Evolutionary conservation across 1,139 yeast species (phyloP), one percentile per base, ranked within the genome.

Genomic region (Yamadazyma sp.): DNA sequence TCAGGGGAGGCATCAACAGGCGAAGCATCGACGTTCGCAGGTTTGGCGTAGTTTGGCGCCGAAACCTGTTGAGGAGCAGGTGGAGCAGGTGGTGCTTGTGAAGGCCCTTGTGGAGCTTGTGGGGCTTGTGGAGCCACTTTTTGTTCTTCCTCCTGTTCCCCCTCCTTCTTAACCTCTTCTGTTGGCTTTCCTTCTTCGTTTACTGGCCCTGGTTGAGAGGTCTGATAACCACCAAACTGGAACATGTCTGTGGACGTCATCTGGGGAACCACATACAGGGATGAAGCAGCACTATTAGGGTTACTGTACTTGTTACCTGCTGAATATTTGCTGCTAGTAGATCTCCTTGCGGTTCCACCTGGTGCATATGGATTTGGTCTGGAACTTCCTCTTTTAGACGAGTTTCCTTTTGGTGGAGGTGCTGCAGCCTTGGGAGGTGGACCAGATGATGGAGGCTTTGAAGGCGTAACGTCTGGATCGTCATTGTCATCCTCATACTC

Each of bases 281-380:
- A 30, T 17, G 20, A 10, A 7, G 33, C n/a, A 3, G 38, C 33
- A 17, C 17, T 20, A 20, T 20, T 37, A 10, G 34, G 28, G 17
- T 42, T 42, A 10, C 32, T 38, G 27, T 43, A 43, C 23, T 22
- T 37, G 10, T 38, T 30, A 12, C 39, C 41, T 12, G 36, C 36
- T 14, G 51, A 46, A 37, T 52, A 55, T 38, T 50, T 53, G 33
- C 40, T 43, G 15, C 35, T 36, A 11, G 31, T 35, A 11, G 34
- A 30, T 22, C 31, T 36, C 20, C 32, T 38, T 8, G 38, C 17
- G 20, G 36, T 25, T 3, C 35, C 43, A 3, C 61, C 59, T 12
- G 77, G 75, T 2, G 75, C 75, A 49, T 70, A 69, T 22, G 76
- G 75, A 42, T 69, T 69, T n/a, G 47, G 47, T 39, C 52, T 58